Conservation (phyloP, 148 eudicot genomes). For the Vaccinium vitisidaea region DNA sequence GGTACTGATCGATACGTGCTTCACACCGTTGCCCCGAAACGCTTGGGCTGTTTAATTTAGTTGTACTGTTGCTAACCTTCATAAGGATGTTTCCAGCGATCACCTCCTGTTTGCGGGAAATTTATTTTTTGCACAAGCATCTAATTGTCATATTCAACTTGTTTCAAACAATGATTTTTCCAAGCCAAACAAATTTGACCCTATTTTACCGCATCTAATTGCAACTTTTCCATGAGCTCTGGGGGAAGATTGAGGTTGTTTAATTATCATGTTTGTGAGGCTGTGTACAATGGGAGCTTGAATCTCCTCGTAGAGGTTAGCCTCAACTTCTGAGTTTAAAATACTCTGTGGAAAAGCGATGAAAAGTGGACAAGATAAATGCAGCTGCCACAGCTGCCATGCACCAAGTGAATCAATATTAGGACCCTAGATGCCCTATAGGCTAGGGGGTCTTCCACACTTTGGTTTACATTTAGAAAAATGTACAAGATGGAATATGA, state of each 20-base stretch:
- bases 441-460: background rate
- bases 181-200: background rate
- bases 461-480: background rate
- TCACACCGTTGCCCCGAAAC: background rate
- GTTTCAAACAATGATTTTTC: background rate
- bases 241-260: background rate
- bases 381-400: background rate
- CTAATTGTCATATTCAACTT: background rate
- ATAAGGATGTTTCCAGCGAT: background rate
- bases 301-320: background rate
- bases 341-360: background rate
- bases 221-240: background rate
- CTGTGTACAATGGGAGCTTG: background rate
- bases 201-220: background rate
- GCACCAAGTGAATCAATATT: background rate
- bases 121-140: background rate
- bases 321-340: background rate
- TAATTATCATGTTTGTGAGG: background rate
- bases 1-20: slow-evolving; percentile 35
- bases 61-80: background rate
- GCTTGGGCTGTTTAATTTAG: background rate
- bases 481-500: background rate
- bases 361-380: background rate
- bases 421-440: background rate
- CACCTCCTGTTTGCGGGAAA: background rate